Evolutionary conservation across 1,284 basidiomycete species (phyloP), one percentile per base, ranked within the genome.

Genomic region (Xerocomus nothofagi): DNA sequence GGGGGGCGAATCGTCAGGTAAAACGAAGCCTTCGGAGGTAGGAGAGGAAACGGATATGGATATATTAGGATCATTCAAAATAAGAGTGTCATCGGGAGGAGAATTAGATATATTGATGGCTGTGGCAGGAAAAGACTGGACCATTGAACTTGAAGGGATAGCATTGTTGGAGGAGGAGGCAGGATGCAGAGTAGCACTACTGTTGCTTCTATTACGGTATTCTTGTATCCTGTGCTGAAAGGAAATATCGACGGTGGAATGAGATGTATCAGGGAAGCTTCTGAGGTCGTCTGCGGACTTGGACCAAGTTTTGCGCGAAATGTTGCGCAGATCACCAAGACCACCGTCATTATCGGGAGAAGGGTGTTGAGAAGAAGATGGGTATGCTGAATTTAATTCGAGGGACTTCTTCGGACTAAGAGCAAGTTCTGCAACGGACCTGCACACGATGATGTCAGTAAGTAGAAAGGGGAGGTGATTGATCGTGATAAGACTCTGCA

Each of bases 231-330:
- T 80, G 49, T 80, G 77, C 40, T 84, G 79, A 53, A 88, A 81
- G 14, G 73, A 72, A 11, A 74, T 60, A 38, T 79, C 74, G 33
- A 76, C 69, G 7, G 78, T 75, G 15, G 77, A 69, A 41, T 73
- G 71, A 6, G 67, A 61, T 31, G 66, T 62, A n/a, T 76, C 65
- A 0, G 76, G 69, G 43, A 81, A 70, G 63, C 78, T 81, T 60
- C 78, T 77, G 39, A 91, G 76, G 63, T 91, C 88, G 59, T 91
- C 88, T 30, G 81, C 87, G 3, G 87, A 90, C 59, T 75, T 80
- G 12, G 87, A 89, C 88, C 88, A 91, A 11, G 75, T 79, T 65
- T 81, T 84, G 53, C 79, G 76, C 1, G 86, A 84, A 15, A 87
- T 79, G 41, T 68, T 73, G 40, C 86, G 81, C 47, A 91, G 73